Evolutionary conservation across 192 early-diverging fungal species (phyloP).

Genomic region (Coemansia sp.): DNA sequence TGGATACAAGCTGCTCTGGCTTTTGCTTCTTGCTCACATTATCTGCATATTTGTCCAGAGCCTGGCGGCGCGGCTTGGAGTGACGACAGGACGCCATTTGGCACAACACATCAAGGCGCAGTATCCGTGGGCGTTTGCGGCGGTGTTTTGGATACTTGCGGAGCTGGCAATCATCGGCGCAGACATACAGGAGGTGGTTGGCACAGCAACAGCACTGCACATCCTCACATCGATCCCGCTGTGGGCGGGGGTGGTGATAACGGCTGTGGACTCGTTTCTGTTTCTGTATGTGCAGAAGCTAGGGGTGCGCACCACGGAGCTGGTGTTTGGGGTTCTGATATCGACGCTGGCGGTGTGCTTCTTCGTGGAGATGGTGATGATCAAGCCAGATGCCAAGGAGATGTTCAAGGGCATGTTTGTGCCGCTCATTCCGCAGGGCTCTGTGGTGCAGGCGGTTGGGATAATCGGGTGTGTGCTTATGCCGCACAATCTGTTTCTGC

Average conservation of each 20-base stretch:
- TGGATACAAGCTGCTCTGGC: constrained; percentile 67
- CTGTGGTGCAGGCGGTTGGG: constrained; percentile 67
- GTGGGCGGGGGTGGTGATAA: constrained; percentile 77
- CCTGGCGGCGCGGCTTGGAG: constrained; percentile 63
- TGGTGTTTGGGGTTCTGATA: constrained; percentile 73
- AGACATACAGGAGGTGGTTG: constrained; percentile 81
- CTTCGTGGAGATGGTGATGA: constrained; percentile 69
- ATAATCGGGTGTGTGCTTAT: constrained; percentile 74
- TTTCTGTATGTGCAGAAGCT: constrained; percentile 69
- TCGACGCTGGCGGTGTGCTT: constrained; percentile 74
- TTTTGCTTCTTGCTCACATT: constrained; percentile 63
- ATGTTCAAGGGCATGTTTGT: constrained; percentile 63
- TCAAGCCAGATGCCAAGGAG: constrained; percentile 54
- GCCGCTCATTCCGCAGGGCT: constrained; percentile 58
- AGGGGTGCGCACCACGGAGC: constrained; percentile 72
- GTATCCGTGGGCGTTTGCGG: constrained; percentile 55
- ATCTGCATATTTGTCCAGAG: constrained; percentile 65
- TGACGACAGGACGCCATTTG: constrained; percentile 66
- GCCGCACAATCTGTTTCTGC: constrained; percentile 91
- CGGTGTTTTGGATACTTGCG: constrained; percentile 60
- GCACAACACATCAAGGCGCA: constrained; percentile 58
- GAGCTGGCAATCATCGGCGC: constrained; percentile 72
- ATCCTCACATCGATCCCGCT: constrained; percentile 73
- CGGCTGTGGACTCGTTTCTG: constrained; percentile 78
- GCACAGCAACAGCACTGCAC: constrained; percentile 84